These are phyloP conservation scores for Saturnispora gosingensis DNA, from an alignment of 805 yeast genomes.

Conservation along the genomic window DNA sequence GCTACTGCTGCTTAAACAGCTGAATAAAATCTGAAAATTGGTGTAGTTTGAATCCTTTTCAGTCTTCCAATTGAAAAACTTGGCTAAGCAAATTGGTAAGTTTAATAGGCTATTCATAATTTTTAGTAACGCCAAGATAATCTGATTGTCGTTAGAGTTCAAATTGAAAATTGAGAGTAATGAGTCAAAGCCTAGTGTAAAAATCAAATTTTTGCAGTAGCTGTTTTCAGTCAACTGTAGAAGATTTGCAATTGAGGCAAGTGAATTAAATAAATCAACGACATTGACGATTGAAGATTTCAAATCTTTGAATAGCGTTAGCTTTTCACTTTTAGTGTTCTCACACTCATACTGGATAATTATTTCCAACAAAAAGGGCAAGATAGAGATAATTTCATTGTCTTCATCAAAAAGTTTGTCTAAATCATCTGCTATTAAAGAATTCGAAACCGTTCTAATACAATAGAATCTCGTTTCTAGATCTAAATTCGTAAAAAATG, in stretches of 20 bases:
- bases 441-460: conserved; percentile 34
- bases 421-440: conserved; percentile 33
- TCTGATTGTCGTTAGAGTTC: conserved; percentile 29
- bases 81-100: conserved; percentile 34
- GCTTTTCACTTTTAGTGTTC: conserved; percentile 6
- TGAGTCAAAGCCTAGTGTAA: conserved; percentile 28
- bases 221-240: conserved; percentile 30
- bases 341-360: conserved; percentile 31
- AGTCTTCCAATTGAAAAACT: conserved; percentile 45
- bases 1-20: conserved; percentile 32
- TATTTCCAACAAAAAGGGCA: conserved; percentile 42
- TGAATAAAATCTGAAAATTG: conserved; percentile 35
- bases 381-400: conserved; percentile 31
- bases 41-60: conserved; percentile 28
- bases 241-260: conserved; percentile 43
- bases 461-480: conserved; percentile 26
- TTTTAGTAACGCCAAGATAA: conserved; percentile 42
- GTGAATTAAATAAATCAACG: conserved; percentile 34
- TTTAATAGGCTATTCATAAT: conserved; percentile 37
- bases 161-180: conserved; percentile 24
- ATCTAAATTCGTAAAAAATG: conserved; percentile 7
- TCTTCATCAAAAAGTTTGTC: conserved; percentile 34
- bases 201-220: conserved; percentile 28
- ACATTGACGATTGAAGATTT: conserved; percentile 23
- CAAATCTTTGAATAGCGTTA: conserved; percentile 16